Percentiles rank a stretch among this genome's conserved stretches.
phyloP scores from a whole-genome alignment of 805 yeast genomes.

The Yamadazyma scolyti region DNA sequence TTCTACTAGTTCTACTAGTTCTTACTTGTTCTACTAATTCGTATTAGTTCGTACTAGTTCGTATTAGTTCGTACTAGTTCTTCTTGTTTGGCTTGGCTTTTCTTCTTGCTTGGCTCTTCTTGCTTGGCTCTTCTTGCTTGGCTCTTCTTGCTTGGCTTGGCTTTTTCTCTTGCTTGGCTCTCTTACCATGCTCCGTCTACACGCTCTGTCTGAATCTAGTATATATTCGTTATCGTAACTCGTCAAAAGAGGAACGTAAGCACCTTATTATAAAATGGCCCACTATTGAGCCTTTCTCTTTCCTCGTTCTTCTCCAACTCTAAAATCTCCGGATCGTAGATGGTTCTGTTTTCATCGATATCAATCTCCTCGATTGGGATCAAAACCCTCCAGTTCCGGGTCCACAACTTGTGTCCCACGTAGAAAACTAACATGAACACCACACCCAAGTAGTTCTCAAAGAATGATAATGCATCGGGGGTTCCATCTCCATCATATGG shows the following conservation, averaged over 20 bases:
- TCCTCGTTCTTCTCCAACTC: slow-evolving; percentile 26
- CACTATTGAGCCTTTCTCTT: slow-evolving; percentile 13
- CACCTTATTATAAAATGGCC: slow-evolving; percentile 16
- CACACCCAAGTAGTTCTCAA: slow-evolving; percentile 32
- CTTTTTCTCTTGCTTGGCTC: too few relatives aligned
- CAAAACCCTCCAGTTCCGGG: slow-evolving; percentile 26
- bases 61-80: too few relatives aligned
- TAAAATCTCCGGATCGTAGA: slow-evolving; percentile 33
- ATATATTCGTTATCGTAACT: too few relatives aligned
- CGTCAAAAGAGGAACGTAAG: slow-evolving; percentile 10
- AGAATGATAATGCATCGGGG: slow-evolving; percentile 26
- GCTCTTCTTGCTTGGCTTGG: too few relatives aligned
- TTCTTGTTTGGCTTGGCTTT: too few relatives aligned
- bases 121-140: too few relatives aligned
- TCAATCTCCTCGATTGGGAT: slow-evolving; percentile 28
- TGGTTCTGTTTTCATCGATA: slow-evolving; percentile 24
- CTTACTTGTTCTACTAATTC: too few relatives aligned
- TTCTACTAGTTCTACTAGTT: too few relatives aligned
- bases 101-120: too few relatives aligned
- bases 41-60: too few relatives aligned
- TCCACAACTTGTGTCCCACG: slow-evolving; percentile 28
- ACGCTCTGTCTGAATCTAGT: too few relatives aligned
- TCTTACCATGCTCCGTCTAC: too few relatives aligned
- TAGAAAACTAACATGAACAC: slow-evolving; percentile 28
- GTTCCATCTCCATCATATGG: slow-evolving; percentile 27